Evolutionary conservation across 2,329 filamentous ascomycete species (phyloP).

Genomic region (Alternaria atra): DNA sequence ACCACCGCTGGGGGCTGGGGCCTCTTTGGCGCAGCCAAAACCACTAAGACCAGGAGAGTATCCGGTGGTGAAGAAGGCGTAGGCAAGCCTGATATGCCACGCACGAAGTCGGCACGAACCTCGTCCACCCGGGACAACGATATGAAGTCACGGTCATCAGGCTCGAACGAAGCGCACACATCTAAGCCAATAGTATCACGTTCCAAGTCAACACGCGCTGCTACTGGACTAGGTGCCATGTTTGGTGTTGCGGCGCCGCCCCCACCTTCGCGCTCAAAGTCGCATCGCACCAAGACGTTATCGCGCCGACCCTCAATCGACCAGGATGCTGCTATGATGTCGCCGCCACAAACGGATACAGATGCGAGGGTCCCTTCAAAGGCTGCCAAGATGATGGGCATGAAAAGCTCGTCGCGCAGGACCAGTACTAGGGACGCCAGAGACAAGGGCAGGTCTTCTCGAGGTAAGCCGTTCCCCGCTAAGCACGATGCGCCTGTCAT

Average conservation of each 20-base stretch:
- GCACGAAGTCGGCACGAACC: constrained; percentile 66
- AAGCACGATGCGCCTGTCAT: constrained; percentile 26
- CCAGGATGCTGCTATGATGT: constrained; percentile 70
- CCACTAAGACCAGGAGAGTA: constrained; percentile 50
- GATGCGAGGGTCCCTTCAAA: constrained; percentile 72
- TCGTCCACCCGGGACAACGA: constrained; percentile 65
- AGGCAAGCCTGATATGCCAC: constrained; percentile 55
- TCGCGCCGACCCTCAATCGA: constrained; percentile 76
- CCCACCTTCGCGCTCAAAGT: constrained; percentile 71
- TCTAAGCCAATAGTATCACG: constrained; percentile 59
- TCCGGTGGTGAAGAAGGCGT: constrained; percentile 43
- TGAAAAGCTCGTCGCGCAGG: constrained; percentile 56
- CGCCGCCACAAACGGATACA: constrained; percentile 75
- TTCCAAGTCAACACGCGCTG: constrained; percentile 63
- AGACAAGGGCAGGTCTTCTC: constrained; percentile 62
- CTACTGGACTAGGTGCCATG: constrained; percentile 69
- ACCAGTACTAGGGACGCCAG: constrained; percentile 50
- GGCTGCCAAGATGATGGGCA: constrained; percentile 79
- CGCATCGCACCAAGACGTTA: constrained; percentile 69
- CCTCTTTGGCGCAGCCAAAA: constrained; percentile 64
- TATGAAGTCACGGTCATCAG: constrained; percentile 72
- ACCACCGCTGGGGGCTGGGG: constrained; percentile 73
- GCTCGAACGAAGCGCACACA: constrained; percentile 70
- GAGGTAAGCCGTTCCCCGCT: constrained; percentile 48
- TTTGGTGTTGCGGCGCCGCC: constrained; percentile 65